These are phyloP conservation scores for Xylaria castorea DNA, from an alignment of 495 filamentous ascomycete genomes.

Conservation along the genomic window DNA sequence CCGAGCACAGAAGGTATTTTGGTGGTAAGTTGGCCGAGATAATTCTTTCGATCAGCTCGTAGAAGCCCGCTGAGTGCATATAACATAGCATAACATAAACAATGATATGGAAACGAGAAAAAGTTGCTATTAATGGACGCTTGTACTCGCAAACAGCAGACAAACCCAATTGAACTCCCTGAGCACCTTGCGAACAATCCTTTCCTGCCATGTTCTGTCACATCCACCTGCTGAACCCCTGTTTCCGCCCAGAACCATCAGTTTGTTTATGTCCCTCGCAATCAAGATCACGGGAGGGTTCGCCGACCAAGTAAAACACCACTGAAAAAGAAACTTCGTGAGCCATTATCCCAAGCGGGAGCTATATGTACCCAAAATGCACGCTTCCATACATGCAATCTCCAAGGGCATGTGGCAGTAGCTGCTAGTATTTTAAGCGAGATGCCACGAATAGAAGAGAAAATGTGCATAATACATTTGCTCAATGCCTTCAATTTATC, in stretches of 20 bases:
- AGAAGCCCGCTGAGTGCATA: not conserved
- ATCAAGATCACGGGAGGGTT: not conserved
- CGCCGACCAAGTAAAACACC: not conserved
- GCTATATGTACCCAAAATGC: constrained; percentile 26
- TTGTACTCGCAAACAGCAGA: not conserved
- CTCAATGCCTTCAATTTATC: constrained; percentile 1
- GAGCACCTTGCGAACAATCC: not conserved
- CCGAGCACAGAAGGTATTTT: not conserved
- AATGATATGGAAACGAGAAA: not conserved
- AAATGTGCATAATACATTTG: not conserved
- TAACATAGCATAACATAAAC: not conserved
- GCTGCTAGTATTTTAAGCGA: not conserved
- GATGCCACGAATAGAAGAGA: not conserved
- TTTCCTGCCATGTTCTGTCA: not conserved
- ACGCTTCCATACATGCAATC: constrained; percentile 9
- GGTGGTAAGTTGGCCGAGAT: not conserved
- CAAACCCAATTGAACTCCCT: not conserved
- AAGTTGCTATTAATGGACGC: not conserved
- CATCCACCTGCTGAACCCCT: not conserved
- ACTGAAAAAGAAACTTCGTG: not conserved
- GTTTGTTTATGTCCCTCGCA: not conserved
- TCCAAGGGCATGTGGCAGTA: not conserved
- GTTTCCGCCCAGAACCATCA: not conserved
- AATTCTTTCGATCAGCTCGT: not conserved
- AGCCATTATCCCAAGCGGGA: constrained; percentile 16